Conservation (phyloP, 106 monocot genomes). For the Apostasia shenzhenica region DNA sequence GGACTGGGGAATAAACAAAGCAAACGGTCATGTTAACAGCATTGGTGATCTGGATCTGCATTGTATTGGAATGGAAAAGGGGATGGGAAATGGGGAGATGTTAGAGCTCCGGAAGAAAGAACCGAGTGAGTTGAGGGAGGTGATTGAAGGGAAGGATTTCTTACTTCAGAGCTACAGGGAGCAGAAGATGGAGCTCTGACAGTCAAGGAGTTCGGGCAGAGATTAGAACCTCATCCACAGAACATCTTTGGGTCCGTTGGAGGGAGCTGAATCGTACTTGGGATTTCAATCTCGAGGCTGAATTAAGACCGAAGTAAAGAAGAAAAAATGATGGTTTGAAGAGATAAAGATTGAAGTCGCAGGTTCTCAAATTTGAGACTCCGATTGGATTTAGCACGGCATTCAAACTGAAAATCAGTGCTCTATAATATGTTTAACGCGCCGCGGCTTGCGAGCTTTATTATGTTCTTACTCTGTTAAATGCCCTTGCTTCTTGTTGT, state of each 20-base stretch:
- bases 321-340: too few species aligned
- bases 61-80: constrained; percentile 16
- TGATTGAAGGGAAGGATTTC: constrained; percentile 32
- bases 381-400: too few species aligned
- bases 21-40: constrained; percentile 21
- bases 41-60: constrained; percentile 4
- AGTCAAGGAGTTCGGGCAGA: constrained; percentile 25
- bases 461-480: too few species aligned
- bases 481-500: too few species aligned
- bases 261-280: too few species aligned
- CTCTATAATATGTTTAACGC: too few species aligned
- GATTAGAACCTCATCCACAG: constrained; percentile 3
- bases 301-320: too few species aligned
- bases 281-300: too few species aligned
- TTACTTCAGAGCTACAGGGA: constrained; percentile 38
- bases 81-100: constrained; percentile 16
- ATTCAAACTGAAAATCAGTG: too few species aligned
- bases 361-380: too few species aligned
- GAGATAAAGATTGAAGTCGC: too few species aligned
- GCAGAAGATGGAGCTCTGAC: constrained; percentile 29
- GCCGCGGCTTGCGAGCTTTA: too few species aligned
- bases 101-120: constrained; percentile 21
- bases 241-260: background rate
- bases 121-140: constrained; percentile 24
- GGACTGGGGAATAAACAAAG: constrained; percentile 14